Evolutionary conservation across 805 yeast genomes (phyloP).

Genomic region (Saccharomycopsis lassenensis): DNA sequence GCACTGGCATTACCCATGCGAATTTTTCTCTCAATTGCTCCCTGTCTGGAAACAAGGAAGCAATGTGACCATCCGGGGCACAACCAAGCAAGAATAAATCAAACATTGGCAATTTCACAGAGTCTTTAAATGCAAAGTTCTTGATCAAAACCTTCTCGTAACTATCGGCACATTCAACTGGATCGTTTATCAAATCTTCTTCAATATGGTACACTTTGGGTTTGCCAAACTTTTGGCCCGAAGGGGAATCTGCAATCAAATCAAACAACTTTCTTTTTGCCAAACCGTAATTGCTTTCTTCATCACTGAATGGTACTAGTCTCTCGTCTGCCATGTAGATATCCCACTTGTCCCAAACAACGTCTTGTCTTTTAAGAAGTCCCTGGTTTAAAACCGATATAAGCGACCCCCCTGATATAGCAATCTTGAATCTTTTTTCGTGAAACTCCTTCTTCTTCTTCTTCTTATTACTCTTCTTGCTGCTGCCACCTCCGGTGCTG

Average conservation of each 20-base stretch:
- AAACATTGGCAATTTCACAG: constrained; percentile 91
- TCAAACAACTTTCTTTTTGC: constrained; percentile 76
- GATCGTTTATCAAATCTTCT: constrained; percentile 59
- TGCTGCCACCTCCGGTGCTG: too few relatives aligned
- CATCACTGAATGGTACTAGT: constrained; percentile 69
- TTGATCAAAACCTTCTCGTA: constrained; percentile 80
- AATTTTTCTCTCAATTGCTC: constrained; percentile 78
- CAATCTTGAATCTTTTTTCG: constrained; percentile 75
- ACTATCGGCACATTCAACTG: constrained; percentile 88
- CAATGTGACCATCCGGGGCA: constrained; percentile 98
- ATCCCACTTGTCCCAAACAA: constrained; percentile 73
- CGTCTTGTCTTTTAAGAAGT: constrained; percentile 58
- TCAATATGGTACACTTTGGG: constrained; percentile 82
- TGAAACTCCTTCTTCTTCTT: constrained; percentile 40
- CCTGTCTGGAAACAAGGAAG: constrained; percentile 90
- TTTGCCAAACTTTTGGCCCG: constrained; percentile 25
- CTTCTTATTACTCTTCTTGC: constrained; percentile 14
- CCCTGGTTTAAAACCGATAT: constrained; percentile 84
- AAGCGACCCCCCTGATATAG: constrained; percentile 87
- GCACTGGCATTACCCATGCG: constrained; percentile 94
- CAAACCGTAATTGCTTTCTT: constrained; percentile 78
- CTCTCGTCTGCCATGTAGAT: constrained; percentile 88
- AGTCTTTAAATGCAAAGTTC: constrained; percentile 92
- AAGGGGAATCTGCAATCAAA: constrained; percentile 34
- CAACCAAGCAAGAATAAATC: constrained; percentile 87